phyloP scores from a whole-genome alignment of 1,284 basidiomycete species.

The Irpex sp. region DNA sequence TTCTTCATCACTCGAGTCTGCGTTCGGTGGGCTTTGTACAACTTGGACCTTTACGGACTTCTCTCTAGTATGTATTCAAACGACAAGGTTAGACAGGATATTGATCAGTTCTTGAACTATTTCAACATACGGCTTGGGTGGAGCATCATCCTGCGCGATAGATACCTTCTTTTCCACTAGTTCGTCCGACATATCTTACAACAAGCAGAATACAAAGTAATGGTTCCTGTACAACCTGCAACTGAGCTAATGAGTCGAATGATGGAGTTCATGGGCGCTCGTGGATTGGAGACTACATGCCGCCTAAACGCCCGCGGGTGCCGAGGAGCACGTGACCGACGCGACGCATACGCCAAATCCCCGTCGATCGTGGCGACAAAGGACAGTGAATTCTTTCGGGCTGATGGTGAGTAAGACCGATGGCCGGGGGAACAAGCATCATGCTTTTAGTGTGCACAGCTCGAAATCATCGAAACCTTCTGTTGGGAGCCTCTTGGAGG shows the following conservation, averaged over 20 bases:
- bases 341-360: neutral
- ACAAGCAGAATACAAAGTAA: neutral
- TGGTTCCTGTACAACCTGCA: too few species aligned
- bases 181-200: neutral
- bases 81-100: neutral
- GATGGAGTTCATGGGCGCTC: neutral
- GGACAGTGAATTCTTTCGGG: neutral
- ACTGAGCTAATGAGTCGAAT: too few species aligned
- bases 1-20: slow-evolving; percentile 34
- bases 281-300: too few species aligned
- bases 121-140: neutral
- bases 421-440: neutral
- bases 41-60: slow-evolving; percentile 24
- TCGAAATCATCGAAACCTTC: neutral
- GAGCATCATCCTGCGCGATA: neutral
- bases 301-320: too few species aligned
- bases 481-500: neutral
- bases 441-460: neutral
- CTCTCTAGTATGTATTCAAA: slow-evolving; percentile 10
- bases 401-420: neutral
- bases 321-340: neutral
- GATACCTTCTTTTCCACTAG: neutral
- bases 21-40: slow-evolving; percentile 15
- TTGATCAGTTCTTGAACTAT: neutral
- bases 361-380: neutral